Conservation (phyloP, 2,329 filamentous ascomycete genomes). For the Fusarium nelsonii region DNA sequence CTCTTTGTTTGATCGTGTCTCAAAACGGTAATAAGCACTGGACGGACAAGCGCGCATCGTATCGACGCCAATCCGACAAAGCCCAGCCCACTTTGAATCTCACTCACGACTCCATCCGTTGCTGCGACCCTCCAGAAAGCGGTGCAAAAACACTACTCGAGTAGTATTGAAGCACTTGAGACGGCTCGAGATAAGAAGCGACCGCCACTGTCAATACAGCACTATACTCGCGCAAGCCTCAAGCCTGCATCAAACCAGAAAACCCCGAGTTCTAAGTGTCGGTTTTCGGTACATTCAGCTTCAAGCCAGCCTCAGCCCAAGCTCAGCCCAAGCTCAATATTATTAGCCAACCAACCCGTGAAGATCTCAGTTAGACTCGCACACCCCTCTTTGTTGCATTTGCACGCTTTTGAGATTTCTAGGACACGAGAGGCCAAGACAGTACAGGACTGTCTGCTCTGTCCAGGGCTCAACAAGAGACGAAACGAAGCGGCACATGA, state of each 20-base stretch:
- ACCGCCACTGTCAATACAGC: not conserved
- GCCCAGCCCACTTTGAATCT: conserved; percentile 17
- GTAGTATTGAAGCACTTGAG: not conserved
- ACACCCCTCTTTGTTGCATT: conserved; percentile 23
- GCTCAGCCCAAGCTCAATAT: conserved; percentile 31
- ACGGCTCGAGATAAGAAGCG: not conserved
- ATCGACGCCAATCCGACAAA: conserved; percentile 23
- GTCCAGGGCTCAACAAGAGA: conserved; percentile 1
- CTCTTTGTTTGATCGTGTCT: conserved; percentile 28
- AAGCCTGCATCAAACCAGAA: conserved; percentile 18
- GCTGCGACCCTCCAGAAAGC: conserved; percentile 2
- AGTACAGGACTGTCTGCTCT: not conserved
- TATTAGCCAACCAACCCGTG: conserved; percentile 24
- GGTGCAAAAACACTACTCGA: not conserved
- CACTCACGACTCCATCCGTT: conserved; percentile 9
- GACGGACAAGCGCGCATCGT: conserved; percentile 12
- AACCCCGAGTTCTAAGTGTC: conserved; percentile 8
- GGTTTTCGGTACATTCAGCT: conserved; percentile 27
- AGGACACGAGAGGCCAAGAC: conserved; percentile 11
- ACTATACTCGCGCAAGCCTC: conserved; percentile 3
- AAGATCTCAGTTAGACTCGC: conserved; percentile 32
- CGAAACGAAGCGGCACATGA: not conserved
- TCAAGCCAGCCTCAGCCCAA: conserved; percentile 32
- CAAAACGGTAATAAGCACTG: conserved; percentile 19
- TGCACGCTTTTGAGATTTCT: conserved; percentile 11